Percentiles rank a stretch among this genome's conserved stretches.
phyloP scores from a whole-genome alignment of 2,329 filamentous ascomycete species.

The Lachnellula arida region DNA sequence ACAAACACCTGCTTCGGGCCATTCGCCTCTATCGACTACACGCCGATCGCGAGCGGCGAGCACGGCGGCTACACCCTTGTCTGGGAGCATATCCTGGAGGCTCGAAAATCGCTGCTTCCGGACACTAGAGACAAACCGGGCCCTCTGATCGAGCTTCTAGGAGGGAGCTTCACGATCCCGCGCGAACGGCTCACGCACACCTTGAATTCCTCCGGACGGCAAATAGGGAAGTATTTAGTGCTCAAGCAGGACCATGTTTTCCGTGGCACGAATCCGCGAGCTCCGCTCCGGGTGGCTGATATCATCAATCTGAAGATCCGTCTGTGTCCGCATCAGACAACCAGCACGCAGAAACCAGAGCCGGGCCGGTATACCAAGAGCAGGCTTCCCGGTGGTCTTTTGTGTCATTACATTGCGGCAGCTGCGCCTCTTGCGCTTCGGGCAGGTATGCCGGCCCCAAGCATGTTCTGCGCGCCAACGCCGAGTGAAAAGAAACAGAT shows the following conservation, averaged over 20 bases:
- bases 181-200: constrained; percentile 1
- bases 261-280: background rate
- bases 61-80: constrained; percentile 1
- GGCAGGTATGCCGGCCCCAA: background rate
- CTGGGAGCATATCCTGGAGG: background rate
- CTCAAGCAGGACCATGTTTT: constrained; percentile 3
- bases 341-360: background rate
- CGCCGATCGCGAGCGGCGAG: background rate
- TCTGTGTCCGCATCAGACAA: background rate
- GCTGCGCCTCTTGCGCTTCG: background rate
- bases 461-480: background rate
- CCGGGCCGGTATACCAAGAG: background rate
- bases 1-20: constrained; percentile 3
- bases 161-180: background rate
- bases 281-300: background rate
- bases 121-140: background rate
- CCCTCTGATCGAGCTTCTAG: constrained; percentile 1
- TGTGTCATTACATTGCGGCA: background rate
- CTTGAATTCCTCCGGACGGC: constrained; percentile 3
- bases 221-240: constrained; percentile 1
- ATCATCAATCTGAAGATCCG: background rate
- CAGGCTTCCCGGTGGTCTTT: background rate
- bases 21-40: constrained; percentile 1
- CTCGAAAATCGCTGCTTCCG: background rate
- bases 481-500: constrained; percentile 6